Evolutionary conservation across 345 rosid species (phyloP), one percentile per base, ranked within the genome.

Genomic region (Conringia planisiliqua): DNA sequence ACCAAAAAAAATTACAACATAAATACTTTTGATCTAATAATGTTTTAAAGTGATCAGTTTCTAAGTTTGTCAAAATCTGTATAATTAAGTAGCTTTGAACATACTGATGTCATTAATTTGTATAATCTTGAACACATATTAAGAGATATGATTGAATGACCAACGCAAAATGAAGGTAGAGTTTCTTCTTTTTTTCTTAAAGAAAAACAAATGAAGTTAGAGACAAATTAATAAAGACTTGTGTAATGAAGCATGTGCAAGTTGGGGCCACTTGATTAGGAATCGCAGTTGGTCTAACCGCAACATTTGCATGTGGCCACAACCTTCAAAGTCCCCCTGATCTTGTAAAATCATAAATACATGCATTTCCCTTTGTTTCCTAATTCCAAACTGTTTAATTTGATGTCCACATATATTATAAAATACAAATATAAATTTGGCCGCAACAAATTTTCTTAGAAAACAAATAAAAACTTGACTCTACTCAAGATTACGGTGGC

Each of bases 261-360:
- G 85, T 71, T 74, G 42, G 84, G 71, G 47, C 82, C 46, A 36
- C 48, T 59, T 56, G 67, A 70, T 54, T 73, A 74, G 80, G 74
- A 71, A 81, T 80, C 52, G 60, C 18, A 72, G 83, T 81, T 82
- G 72, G 51, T 66, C 80, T 78, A 78, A 80, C 81, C 38, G 66
- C 74, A 84, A 87, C 96, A 88, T 59, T 71, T 70, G 87, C 97
- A 90, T 92, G 89, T 88, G 88, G 77, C 70, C 38, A 54, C 7
- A 51, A 43, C 79, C 57, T 52, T 70, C 70, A 75, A 70, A 79
- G 75, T 50, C 67, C 58, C 62, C 66, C 63, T 66, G 62, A 66
- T 78, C 76, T 52, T n/a, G 44, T 39, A 75, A 71, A 58, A 57
- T 46, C 46, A 58, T 26, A 62, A 59, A 73, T 79, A 29, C 62